These are phyloP conservation scores for Ascochyta koolunga DNA, from an alignment of 2,329 filamentous ascomycete genomes.

Conservation along the genomic window DNA sequence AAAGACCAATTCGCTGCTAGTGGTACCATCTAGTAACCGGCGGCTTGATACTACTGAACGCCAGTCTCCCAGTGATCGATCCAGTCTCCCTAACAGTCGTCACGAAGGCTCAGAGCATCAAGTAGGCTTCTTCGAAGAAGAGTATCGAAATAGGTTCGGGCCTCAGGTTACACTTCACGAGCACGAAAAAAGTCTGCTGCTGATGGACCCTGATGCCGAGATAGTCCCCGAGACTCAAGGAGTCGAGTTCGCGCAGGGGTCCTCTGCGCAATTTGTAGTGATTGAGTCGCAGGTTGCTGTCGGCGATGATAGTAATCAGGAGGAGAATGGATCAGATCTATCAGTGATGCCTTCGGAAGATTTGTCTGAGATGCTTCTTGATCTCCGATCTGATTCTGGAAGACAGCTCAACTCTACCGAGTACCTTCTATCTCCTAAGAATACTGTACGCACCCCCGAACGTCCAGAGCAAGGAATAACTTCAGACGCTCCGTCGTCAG, in stretches of 20 bases:
- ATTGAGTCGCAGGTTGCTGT: not conserved
- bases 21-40: not conserved
- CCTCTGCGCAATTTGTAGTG: not conserved
- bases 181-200: not conserved
- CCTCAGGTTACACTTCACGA: slow-evolving; percentile 1
- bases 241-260: not conserved
- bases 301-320: not conserved
- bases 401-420: not conserved
- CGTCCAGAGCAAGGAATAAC: not conserved
- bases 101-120: not conserved
- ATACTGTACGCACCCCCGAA: not conserved
- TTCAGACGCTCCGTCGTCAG: slow-evolving; percentile 10
- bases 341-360: slow-evolving; percentile 21
- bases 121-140: slow-evolving; percentile 1
- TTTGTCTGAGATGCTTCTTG: slow-evolving; percentile 11
- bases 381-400: not conserved
- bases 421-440: not conserved
- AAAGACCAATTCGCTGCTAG: slow-evolving; percentile 18
- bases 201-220: slow-evolving; percentile 10
- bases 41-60: not conserved
- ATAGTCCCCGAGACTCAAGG: slow-evolving; percentile 23
- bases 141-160: slow-evolving; percentile 13
- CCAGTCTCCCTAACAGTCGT: not conserved
- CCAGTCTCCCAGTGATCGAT: not conserved
- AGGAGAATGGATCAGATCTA: slow-evolving; percentile 9